Base-by-base conservation (phyloP, 164 flowering plant genomes). In the Nelumbo lutea region DNA sequence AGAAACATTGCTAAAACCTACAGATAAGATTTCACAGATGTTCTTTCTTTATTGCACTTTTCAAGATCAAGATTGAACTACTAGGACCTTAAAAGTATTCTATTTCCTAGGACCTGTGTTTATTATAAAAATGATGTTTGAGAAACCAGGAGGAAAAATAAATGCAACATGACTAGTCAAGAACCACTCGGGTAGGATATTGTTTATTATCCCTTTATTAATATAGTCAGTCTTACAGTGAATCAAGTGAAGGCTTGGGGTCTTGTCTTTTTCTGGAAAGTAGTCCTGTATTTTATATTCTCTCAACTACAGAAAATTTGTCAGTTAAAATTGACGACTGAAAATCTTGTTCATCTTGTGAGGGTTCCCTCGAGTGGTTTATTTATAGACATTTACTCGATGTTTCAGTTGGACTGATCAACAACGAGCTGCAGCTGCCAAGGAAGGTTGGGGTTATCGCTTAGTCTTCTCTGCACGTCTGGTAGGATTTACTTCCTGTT, bases 351-450 rank as follows among this genome's bases (percentile, higher is more conserved):
- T 4, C 42, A 40, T 42, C 13, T 38, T 6, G 1, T 41, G 44
- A n/a, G 14, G 38, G 8, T 68, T 63, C 5, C 27, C 39, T 62
- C 40, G 1, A 62, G 14, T 5, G 9, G 42, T 61, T n/a, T 6
- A 6, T 62, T 68, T 59, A 60, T 55, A 5, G 1, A 43, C 27
- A 15, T 62, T 51, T 66, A 42, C 45, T 55, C 11, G 11, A 13
- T 63, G 68, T 68, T 77, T 64, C 82, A 95, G 99, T 70, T 95
- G 94, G 96, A 92, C 97, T 7, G 99, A 95, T 80, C 97, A 90
- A 75, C 99, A 95, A 78, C 83, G 97, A 82, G 90, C 78, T 75
- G 85, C 82, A 67, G 94, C 91, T 68, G 87, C 93, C 53, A 95
- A 81, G 77, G 97, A 95, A 85, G 97, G 97, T 68, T 87, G 90